Evolutionary conservation across 2,329 filamentous ascomycete genomes (phyloP).

Genomic region (Scedosporium apiospermum): DNA sequence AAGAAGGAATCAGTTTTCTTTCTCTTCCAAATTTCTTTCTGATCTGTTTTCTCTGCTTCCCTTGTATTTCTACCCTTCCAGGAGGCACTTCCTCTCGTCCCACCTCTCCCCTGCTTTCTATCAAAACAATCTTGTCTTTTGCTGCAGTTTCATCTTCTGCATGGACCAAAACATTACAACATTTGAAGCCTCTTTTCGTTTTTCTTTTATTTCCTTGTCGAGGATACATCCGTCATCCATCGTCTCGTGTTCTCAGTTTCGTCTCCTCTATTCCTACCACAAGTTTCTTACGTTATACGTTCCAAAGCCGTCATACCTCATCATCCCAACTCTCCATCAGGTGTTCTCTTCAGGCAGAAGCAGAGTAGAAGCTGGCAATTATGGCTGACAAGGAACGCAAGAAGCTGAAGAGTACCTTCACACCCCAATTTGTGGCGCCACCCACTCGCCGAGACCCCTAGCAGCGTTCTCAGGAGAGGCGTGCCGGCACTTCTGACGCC

Average conservation of each 20-base stretch:
- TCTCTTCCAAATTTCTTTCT: background rate
- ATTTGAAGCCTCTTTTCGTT: background rate
- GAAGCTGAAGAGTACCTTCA: background rate
- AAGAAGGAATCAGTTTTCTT: background rate
- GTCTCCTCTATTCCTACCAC: too few relatives aligned
- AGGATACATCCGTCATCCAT: too few relatives aligned
- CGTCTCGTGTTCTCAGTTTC: too few relatives aligned
- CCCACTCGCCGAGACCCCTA: background rate
- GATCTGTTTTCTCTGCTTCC: background rate
- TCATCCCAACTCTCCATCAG: background rate
- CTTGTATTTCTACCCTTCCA: too few relatives aligned
- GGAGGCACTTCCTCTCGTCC: too few relatives aligned
- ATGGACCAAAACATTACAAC: too few relatives aligned
- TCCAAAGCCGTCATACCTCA: background rate
- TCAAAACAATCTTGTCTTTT: too few relatives aligned
- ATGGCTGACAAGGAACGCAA: constrained; percentile 5
- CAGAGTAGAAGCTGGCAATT: background rate
- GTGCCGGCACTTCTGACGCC: too few relatives aligned
- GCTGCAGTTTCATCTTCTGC: too few relatives aligned
- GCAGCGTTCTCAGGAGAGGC: background rate
- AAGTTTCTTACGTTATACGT: too few relatives aligned
- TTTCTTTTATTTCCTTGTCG: background rate
- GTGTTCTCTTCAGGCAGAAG: background rate
- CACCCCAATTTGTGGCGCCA: background rate
- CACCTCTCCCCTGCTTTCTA: too few relatives aligned